Base-by-base conservation (phyloP, 2,329 filamentous ascomycete species). In the Colletotrichum tropicicola region DNA sequence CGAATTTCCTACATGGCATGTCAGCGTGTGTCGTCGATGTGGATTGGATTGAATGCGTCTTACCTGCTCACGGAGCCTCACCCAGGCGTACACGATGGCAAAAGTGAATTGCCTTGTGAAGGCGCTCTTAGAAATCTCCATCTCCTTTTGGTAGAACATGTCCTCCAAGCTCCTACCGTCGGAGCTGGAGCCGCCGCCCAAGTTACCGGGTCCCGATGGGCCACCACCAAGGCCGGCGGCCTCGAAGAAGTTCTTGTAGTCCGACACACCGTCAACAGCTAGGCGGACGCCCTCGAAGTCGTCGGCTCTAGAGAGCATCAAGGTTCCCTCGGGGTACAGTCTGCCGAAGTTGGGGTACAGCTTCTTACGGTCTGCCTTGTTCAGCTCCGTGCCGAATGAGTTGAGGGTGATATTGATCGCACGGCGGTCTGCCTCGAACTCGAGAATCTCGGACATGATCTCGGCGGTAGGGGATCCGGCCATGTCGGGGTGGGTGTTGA, bases 331-430 rank as follows among this genome's bases (percentile, higher is more conserved):
- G 0, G 96, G 96, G 71, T 97, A 97, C 45, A 99, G 85, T 73
- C 90, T 91, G 59, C 96, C 96, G 70, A 99, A 97, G 76, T 82
- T 91, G 27, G 96, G 97, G 78, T 99, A 99, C 48, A 99, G 86
- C 86, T 98, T 99, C 83, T 92, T 97, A 72, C 96, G 91, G 76
- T 98, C 96, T 44, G 88, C 87, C 87, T 99, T 99, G 73, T 90
- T 91, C 52, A 99, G 86, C 78, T 99, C 96, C 8, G 97, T 99
- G 68, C 96, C 96, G 73, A 99, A 98, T 0, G 94, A 98, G 85
- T 99, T 99, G 72, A 99, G 88, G 2, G 96, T 99, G 78, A 99
- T 99, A 82, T 99, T 99, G 85, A 99, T 99, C 73, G 94, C 93
- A 77, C 96, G 89, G 70, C 96, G 89, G 77, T 99, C 96, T 23